Conservation (phyloP, 805 yeast species). For the Pichia scutulata region DNA sequence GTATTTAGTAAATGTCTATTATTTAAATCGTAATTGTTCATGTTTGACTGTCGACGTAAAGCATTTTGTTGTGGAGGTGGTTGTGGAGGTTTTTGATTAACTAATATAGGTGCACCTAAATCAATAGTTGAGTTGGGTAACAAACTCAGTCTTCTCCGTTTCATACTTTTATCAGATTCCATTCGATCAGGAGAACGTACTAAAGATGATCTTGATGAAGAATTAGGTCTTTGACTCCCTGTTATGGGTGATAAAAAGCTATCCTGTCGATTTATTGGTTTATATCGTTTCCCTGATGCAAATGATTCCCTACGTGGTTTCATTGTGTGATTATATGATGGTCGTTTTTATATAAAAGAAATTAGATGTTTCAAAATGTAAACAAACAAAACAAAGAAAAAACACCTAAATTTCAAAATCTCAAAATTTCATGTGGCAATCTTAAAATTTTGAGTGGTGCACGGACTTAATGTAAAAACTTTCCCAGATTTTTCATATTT, state of each 20-base stretch:
- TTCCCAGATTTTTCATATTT: not conserved
- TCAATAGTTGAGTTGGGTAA: conserved; percentile 14
- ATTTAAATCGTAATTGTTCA: conserved; percentile 8
- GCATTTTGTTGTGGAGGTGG: conserved; percentile 5
- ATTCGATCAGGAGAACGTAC: conserved; percentile 7
- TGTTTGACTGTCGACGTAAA: conserved; percentile 21
- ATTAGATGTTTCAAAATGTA: not conserved
- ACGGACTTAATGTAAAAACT: not conserved
- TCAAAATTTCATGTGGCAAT: not conserved
- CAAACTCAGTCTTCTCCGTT: conserved; percentile 23
- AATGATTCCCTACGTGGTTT: not conserved
- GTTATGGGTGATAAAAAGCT: conserved; percentile 7
- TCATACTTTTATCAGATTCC: conserved; percentile 4
- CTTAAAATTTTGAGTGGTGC: not conserved
- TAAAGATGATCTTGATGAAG: conserved; percentile 5
- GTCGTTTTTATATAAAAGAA: not conserved
- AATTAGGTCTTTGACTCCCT: not conserved
- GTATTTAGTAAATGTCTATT: not conserved
- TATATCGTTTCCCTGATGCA: not conserved
- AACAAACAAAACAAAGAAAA: not conserved
- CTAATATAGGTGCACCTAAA: conserved; percentile 24
- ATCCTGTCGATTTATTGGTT: conserved; percentile 2
- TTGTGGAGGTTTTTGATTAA: conserved; percentile 8
- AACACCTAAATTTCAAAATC: not conserved
- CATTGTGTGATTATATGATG: not conserved